Evolutionary conservation across 148 eudicot species (phyloP).

Genomic region (Salicornia ramosissima): DNA sequence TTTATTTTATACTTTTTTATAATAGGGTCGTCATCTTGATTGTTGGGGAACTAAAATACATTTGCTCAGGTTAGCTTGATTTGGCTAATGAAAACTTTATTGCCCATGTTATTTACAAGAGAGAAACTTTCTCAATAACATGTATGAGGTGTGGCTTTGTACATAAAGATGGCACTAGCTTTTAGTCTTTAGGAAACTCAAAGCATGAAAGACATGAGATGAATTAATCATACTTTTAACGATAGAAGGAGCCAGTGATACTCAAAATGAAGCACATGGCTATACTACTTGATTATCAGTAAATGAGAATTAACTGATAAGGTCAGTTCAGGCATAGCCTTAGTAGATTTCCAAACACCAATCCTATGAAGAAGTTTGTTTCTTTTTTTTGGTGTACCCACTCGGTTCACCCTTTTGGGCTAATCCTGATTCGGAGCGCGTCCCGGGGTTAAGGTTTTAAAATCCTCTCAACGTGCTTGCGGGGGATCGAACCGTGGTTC

Average conservation of each 20-base stretch:
- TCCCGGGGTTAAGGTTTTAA: too few species aligned
- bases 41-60: neutral
- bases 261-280: neutral
- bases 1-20: too few species aligned
- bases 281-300: neutral
- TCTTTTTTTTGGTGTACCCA: too few species aligned
- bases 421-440: too few species aligned
- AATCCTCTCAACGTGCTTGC: too few species aligned
- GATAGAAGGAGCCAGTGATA: neutral
- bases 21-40: neutral
- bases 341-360: neutral
- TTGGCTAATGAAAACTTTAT: neutral
- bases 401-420: too few species aligned
- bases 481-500: too few species aligned
- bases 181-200: neutral
- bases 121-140: neutral
- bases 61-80: neutral
- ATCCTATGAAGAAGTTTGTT: neutral
- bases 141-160: neutral
- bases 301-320: neutral
- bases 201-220: neutral
- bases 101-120: neutral
- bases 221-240: neutral
- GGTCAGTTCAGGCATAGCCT: neutral
- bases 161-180: neutral